Conservation (phyloP, 768 basidiomycete species). For the Trametes cingulata region DNA sequence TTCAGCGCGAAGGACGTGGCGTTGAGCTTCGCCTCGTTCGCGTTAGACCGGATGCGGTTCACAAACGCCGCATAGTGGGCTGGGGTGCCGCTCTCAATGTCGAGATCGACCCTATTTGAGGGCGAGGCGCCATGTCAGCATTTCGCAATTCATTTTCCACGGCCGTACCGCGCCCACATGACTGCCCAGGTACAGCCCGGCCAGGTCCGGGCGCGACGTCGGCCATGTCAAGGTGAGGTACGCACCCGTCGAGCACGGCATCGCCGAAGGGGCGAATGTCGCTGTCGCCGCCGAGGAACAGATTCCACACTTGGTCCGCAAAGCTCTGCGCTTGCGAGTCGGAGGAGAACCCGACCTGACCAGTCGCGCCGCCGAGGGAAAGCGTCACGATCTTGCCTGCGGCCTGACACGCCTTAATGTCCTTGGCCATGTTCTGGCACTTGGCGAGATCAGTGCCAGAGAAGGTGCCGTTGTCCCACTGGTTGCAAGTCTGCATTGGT, state of each 20-base stretch:
- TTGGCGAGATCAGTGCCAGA: slow-evolving; percentile 62
- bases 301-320: slow-evolving; percentile 67
- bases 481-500: slow-evolving; percentile 55
- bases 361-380: slow-evolving; percentile 48
- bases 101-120: slow-evolving; percentile 54
- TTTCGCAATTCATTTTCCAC: background rate
- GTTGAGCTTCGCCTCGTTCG: slow-evolving; percentile 40
- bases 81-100: slow-evolving; percentile 65
- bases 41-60: slow-evolving; percentile 52
- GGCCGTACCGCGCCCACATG: background rate
- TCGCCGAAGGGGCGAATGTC: slow-evolving; percentile 69
- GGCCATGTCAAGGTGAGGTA: background rate
- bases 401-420: slow-evolving; percentile 63
- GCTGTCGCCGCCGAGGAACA: slow-evolving; percentile 66
- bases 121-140: slow-evolving; percentile 3
- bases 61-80: slow-evolving; percentile 38
- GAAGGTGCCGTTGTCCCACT: slow-evolving; percentile 53
- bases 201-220: background rate
- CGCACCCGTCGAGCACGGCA: slow-evolving; percentile 73
- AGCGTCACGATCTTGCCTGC: slow-evolving; percentile 40
- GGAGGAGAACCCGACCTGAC: slow-evolving; percentile 59
- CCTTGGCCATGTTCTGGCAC: slow-evolving; percentile 57
- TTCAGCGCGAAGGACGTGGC: slow-evolving; percentile 12
- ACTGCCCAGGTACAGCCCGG: background rate
- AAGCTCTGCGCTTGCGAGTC: slow-evolving; percentile 58